These are phyloP conservation scores for Tulasnella sp. DNA, from an alignment of 768 basidiomycete genomes.

Conservation along the genomic window DNA sequence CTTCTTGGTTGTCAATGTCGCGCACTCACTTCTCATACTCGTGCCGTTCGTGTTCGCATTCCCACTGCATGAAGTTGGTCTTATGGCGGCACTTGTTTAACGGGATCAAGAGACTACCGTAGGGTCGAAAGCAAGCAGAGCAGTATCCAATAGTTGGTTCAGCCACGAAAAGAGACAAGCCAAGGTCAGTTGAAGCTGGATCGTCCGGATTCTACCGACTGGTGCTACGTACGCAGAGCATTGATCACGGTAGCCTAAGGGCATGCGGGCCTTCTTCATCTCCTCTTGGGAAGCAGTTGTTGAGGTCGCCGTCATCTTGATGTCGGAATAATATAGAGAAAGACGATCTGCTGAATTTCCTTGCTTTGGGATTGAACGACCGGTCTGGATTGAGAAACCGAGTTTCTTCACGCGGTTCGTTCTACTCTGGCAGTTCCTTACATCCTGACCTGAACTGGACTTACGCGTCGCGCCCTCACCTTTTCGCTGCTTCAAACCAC, in stretches of 20 bases:
- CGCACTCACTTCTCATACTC: slow-evolving; percentile 31
- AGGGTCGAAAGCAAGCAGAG: slow-evolving; percentile 1
- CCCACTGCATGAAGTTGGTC: slow-evolving; percentile 76
- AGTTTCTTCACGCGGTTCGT: background rate
- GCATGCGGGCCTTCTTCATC: slow-evolving; percentile 62
- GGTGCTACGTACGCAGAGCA: slow-evolving; percentile 66
- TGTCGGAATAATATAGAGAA: background rate
- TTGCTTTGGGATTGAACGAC: background rate
- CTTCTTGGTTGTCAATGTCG: background rate
- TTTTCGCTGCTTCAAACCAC: background rate
- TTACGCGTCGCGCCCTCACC: slow-evolving; percentile 11
- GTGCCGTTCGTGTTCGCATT: slow-evolving; percentile 80
- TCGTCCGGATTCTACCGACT: background rate
- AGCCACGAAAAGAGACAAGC: background rate
- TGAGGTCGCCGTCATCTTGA: background rate
- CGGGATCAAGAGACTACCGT: slow-evolving; percentile 77
- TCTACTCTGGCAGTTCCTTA: background rate
- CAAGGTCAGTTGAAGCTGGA: background rate
- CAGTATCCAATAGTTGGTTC: background rate
- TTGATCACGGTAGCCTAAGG: slow-evolving; percentile 76
- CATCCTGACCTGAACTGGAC: slow-evolving; percentile 1
- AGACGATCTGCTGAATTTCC: background rate
- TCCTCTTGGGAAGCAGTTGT: slow-evolving; percentile 69
- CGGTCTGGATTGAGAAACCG: background rate
- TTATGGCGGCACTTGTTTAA: slow-evolving; percentile 78